Percentiles rank a stretch among this genome's conserved stretches.
Conservation (phyloP, 2,329 filamentous ascomycete genomes). For the Pezicula carpinea region DNA sequence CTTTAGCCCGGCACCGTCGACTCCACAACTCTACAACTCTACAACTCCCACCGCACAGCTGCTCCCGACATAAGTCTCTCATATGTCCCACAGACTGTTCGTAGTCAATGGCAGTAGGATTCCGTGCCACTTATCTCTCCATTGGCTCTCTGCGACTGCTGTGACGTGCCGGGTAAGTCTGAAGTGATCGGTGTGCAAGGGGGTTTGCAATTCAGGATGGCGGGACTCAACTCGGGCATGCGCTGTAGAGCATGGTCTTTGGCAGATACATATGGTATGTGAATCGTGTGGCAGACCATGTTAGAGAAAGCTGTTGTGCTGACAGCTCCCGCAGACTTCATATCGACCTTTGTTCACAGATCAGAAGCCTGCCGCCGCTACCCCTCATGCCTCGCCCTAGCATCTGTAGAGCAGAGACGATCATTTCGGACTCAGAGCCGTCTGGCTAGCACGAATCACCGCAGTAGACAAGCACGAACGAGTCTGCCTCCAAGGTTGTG, state of each 20-base stretch:
- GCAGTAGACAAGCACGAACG: background rate
- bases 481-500: background rate
- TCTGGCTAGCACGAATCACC: background rate
- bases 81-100: background rate
- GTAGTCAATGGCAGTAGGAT: conserved; percentile 9
- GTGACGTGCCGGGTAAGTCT: background rate
- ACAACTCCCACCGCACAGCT: no score
- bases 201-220: conserved; percentile 9
- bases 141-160: conserved; percentile 12
- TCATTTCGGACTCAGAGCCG: conserved; percentile 4
- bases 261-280: conserved; percentile 28
- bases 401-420: conserved; percentile 4
- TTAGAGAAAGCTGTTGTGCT: background rate
- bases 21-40: no score
- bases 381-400: conserved; percentile 1
- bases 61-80: background rate
- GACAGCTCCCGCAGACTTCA: conserved; percentile 20
- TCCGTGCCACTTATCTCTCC: background rate
- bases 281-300: background rate
- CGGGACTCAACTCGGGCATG: conserved; percentile 8
- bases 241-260: conserved; percentile 20
- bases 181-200: background rate
- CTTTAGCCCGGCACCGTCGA: no score
- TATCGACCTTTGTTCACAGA: conserved; percentile 22
- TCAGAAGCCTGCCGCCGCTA: background rate